Evolutionary conservation across 2,329 filamentous ascomycete genomes (phyloP).

Genomic region (Stenocarpella maydis): DNA sequence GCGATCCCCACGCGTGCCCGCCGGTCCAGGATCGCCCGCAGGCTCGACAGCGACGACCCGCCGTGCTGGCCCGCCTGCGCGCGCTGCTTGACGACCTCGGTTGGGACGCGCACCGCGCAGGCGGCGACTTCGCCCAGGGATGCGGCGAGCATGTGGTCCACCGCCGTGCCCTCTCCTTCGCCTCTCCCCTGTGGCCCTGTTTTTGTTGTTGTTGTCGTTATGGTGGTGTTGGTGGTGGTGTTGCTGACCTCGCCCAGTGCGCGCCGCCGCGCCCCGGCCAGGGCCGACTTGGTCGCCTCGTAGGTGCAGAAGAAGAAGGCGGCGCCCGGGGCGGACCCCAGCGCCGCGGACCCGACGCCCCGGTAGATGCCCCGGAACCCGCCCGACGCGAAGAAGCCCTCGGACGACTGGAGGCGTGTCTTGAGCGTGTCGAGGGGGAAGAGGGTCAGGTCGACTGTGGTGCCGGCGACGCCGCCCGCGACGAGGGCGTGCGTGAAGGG

Average conservation of each 20-base stretch:
- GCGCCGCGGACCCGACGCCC: slow-evolving; percentile 86
- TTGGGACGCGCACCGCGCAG: slow-evolving; percentile 91
- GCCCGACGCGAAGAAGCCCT: slow-evolving; percentile 81
- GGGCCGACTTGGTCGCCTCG: slow-evolving; percentile 73
- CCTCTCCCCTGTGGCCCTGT: background rate
- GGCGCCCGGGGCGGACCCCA: slow-evolving; percentile 91
- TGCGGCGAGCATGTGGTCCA: slow-evolving; percentile 83
- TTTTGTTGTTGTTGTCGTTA: background rate
- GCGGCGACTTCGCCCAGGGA: slow-evolving; percentile 89
- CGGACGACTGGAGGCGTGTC: slow-evolving; percentile 88
- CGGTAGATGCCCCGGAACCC: slow-evolving; percentile 94
- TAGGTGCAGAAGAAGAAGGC: slow-evolving; percentile 98
- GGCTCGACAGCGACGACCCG: slow-evolving; percentile 70
- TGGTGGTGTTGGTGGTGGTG: too few relatives aligned
- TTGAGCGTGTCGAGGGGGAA: slow-evolving; percentile 99
- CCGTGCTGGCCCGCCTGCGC: slow-evolving; percentile 88
- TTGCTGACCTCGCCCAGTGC: background rate
- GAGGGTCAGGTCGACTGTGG: slow-evolving; percentile 94
- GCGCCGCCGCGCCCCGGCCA: slow-evolving; percentile 43
- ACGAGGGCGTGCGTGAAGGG: slow-evolving; percentile 69
- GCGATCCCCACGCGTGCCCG: slow-evolving; percentile 53
- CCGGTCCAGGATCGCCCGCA: slow-evolving; percentile 73
- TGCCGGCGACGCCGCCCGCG: slow-evolving; percentile 91
- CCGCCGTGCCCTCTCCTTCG: slow-evolving; percentile 40
- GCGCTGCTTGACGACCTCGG: slow-evolving; percentile 96